Base-by-base conservation (phyloP, 208 protist genomes). In the Acanthamoeba healyi region DNA sequence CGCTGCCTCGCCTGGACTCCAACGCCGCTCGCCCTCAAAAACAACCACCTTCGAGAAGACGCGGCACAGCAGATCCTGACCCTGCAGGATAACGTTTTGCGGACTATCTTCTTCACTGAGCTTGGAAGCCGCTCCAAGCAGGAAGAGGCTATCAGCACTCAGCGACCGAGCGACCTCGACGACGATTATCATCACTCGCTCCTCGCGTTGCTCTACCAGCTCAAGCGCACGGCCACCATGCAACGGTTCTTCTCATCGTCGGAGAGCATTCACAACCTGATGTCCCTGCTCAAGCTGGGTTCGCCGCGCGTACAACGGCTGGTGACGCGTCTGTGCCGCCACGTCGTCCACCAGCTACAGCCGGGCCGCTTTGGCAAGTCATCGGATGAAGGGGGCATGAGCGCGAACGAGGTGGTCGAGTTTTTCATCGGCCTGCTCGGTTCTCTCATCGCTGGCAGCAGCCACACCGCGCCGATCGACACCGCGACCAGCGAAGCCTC, bases 291-390 rank as follows among this genome's bases (percentile, higher is more conserved):
- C 14, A 74, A 81, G 38, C 14, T 26, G 40, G 88, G 88, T 34
- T 65, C 88, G 14, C 88, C 88, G 7, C 88, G 88, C 14, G 49
- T 93, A 9, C 88, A 93, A 32, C 88, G 56, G n/a, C 38, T 93
- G 24, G 65, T 58, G 24, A 63, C 36, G 34, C 56, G 88, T 17
- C 44, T 93, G 42, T 63, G 38, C 44, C 88, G 88, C 6, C 56
- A 74, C 42, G 88, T 93, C n/a, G 19, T 86, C n/a, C 77, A 58
- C 26, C 77, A 84, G 6, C 19, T 86, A 19, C 77, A 24, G 19
- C 77, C 77, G 4, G 42, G 42, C 12, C 77, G 34, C 77, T 86
- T 86, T n/a, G 63, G 9, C 29, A 32, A 72, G 63, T 46, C 67
- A 15, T 14, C 61, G 6, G n/a, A 17, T 24, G 29, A 72, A 15